Base-by-base conservation (phyloP, 805 yeast genomes). In the Hanseniaspora singularis region DNA sequence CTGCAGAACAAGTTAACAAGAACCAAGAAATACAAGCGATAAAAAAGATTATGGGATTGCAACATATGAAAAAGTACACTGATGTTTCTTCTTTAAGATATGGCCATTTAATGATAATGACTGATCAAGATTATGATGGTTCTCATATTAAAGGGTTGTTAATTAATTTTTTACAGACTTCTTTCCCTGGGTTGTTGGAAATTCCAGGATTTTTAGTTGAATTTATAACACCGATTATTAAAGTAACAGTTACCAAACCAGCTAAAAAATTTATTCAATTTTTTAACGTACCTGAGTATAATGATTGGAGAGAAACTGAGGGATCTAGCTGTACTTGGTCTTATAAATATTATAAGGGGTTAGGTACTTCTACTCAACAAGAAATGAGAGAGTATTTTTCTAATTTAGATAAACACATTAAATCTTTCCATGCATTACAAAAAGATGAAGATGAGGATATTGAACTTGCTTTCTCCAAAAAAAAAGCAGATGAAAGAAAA, bases 91-190 rank as follows among this genome's bases (percentile, higher is more conserved):
- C 81, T 3, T 68, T 92, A 52, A 77, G 98, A 61, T 92, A 92
- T 59, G 98, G 98, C 31, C 95, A 87, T 61, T 74, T 92, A 43
- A 92, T 92, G 97, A 87, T 92, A 60, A 92, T 92, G 97, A 87
- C 98, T 6, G 98, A 92, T 81, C 98, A 92, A 66, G 98, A 92
- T 85, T 95, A 88, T 56, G 98, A 92, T 72, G 98, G 98, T 51
- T 82, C 95, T 15, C 98, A 92, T 68, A 92, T 92, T 62, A 92
- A 92, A 61, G 98, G 98, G 53, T 72, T 92, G 54, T 75, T 92
- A 49, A 92, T 92, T 57, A 92, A 92, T 62, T 92, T 92, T 58
- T 67, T 92, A 50, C 97, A 89, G 62, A 74, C 89, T 4, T 81
- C 95, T 27, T 92, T 92, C 67, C 97, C 97, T 1, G 98, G 97